A percentile compares a stretch with the other conserved stretches of the same genome.
These are phyloP conservation scores for Allomyces macrogynus DNA, from an alignment of 192 early-diverging fungal genomes.

Conservation along the genomic window DNA sequence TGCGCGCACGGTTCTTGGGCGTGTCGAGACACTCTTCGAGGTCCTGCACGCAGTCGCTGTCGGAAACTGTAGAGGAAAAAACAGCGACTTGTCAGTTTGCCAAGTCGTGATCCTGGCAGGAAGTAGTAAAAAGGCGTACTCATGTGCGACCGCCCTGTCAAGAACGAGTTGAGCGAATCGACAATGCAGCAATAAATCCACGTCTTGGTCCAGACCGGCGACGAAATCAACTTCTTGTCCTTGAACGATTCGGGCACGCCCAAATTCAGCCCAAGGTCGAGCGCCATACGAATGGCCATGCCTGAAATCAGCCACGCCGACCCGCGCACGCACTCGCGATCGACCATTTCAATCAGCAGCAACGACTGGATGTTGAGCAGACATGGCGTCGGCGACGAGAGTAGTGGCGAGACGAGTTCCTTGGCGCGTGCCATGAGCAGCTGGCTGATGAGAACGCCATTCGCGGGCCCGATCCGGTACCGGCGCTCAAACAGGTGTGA, in stretches of 20 bases:
- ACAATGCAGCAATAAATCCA: neutral
- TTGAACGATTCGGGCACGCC: neutral
- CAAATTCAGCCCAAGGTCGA: neutral
- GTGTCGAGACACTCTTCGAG: neutral
- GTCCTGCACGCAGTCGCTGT: neutral
- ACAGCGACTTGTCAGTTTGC: too few relatives aligned
- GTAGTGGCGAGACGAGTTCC: neutral
- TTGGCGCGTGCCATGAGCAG: neutral
- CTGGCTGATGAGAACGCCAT: neutral
- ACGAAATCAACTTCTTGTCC: neutral
- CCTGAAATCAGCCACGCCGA: neutral
- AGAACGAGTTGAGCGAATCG: neutral
- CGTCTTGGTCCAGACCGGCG: neutral
- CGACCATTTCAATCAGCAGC: neutral
- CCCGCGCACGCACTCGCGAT: neutral
- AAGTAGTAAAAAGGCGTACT: neutral
- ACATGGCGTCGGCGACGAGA: neutral
- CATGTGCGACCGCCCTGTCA: neutral
- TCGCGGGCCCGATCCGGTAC: neutral
- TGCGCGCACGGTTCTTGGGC: neutral
- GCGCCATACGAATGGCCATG: neutral
- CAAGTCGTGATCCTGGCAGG: too few relatives aligned
- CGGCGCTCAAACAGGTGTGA: neutral
- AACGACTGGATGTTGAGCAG: neutral
- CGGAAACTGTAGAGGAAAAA: neutral